Evolutionary conservation across 2,329 filamentous ascomycete species (phyloP), one percentile per base, ranked within the genome.

Genomic region (Elsinoe fawcettii): DNA sequence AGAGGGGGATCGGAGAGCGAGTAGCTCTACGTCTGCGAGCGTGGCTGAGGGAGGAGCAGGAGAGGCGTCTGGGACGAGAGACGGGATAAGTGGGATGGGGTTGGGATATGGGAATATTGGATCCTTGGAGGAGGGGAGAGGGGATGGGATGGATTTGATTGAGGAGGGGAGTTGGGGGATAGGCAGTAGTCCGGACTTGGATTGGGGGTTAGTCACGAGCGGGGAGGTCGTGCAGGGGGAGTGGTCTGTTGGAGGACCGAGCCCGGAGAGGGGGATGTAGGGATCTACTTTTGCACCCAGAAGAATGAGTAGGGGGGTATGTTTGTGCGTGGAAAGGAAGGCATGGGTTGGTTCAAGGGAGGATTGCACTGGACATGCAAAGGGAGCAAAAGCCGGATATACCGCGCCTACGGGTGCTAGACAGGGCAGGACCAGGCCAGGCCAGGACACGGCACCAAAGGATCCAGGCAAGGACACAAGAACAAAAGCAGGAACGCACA

Each of bases 131-230:
- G 41, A 46, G 11, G 41, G 41, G 1, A 46, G n/a, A 20, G 20
- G 41, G 22, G 41, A 46, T 23, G 32, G 49, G 1, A 53, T 25
- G 20, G 49, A 53, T 53, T 5, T 16, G 30, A 39, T 53, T 12
- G 49, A 53, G 32, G 49, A 36, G 49, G 49, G 49, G 30, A 53
- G 49, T 39, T 53, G 49, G 49, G 49, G 49, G 8, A 23, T 53
- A 4, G 49, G 58, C 32, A 61, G 59, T 27, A 61, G 59, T 59
- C 59, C 59, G 7, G 59, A 61, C n/a, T 32, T 61, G 16, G 49
- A 53, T 32, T 53, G 49, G 49, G 49, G 49, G 3, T 32, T 53
- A 5, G 49, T 53, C 8, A 20, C 30, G 18, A 53, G 49, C 32
- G 49, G 49, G 49, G 49, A 53, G 49, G 49, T 53, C 16, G 49